Evolutionary conservation across 2,329 filamentous ascomycete species (phyloP).

Genomic region (Colletotrichum cuscutae): DNA sequence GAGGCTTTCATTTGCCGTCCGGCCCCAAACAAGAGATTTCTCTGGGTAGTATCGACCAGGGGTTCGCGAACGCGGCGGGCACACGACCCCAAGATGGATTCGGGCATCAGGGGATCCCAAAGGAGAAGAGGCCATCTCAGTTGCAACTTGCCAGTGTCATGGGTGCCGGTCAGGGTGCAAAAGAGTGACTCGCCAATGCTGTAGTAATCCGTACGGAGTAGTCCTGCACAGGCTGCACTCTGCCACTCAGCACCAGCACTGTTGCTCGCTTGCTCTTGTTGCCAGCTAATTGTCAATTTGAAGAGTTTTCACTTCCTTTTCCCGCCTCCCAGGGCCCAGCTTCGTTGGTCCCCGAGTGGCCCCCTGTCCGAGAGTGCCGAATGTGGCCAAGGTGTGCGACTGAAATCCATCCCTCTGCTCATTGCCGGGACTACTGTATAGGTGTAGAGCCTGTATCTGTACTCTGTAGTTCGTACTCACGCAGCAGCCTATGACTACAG

Average conservation of each 20-base stretch:
- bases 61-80: background rate
- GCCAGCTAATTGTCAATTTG: background rate
- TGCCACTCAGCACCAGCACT: background rate
- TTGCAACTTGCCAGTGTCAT: conserved; percentile 7
- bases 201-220: background rate
- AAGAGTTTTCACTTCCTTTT: conserved; percentile 1
- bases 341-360: background rate
- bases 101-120: conserved; percentile 14
- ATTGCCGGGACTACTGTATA: conserved; percentile 11
- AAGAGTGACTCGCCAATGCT: background rate
- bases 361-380: conserved; percentile 12
- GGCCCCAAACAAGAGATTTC: background rate
- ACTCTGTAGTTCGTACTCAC: background rate
- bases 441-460: background rate
- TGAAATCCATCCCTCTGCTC: background rate
- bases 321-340: background rate
- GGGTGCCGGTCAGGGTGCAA: background rate
- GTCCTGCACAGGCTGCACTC: background rate
- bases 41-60: conserved; percentile 3
- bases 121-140: background rate
- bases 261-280: conserved; percentile 3
- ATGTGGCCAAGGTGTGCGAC: conserved; percentile 1
- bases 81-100: conserved; percentile 7
- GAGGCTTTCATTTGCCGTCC: conserved; percentile 27
- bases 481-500: background rate